Percentiles rank a stretch among this genome's conserved stretches.
Conservation (phyloP, 2,329 filamentous ascomycete species). For the Colletotrichum spaethianum region DNA sequence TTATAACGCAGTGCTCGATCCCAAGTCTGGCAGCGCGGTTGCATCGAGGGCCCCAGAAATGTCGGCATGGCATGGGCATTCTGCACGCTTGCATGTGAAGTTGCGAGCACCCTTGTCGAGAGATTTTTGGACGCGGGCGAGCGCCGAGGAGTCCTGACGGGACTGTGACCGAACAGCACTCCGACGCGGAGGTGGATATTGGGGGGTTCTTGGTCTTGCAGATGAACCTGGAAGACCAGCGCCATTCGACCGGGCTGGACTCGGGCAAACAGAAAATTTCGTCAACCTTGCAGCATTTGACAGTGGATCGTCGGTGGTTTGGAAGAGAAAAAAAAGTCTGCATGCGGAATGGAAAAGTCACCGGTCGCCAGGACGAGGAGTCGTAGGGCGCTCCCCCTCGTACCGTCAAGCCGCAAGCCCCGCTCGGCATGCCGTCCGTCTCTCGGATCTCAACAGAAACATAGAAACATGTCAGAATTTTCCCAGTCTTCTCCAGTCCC, state of each 20-base stretch:
- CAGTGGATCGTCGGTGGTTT: not conserved
- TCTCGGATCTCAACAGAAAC: conserved; percentile 22
- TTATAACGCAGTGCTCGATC: not conserved
- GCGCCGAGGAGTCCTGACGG: not conserved
- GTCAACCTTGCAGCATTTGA: not conserved
- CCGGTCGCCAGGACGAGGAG: not conserved
- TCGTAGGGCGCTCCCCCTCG: not conserved
- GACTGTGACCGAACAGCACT: conserved; percentile 6
- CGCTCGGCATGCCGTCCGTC: conserved; percentile 4
- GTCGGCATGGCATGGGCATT: not conserved
- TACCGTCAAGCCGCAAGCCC: conserved; percentile 17
- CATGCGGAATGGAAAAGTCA: not conserved
- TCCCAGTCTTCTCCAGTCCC: not conserved
- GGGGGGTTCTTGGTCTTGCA: not conserved
- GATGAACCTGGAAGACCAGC: not conserved
- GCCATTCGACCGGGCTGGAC: conserved; percentile 31
- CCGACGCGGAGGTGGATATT: not conserved
- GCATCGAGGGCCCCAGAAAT: conserved; percentile 4
- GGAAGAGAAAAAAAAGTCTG: not conserved
- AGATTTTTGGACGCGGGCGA: not conserved
- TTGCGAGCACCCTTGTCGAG: conserved; percentile 22
- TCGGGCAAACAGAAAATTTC: not conserved
- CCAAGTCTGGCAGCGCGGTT: conserved; percentile 11
- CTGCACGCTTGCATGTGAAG: conserved; percentile 25
- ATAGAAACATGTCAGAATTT: conserved; percentile 15